Percentiles rank a stretch among this genome's conserved stretches.
Conservation (phyloP, 2,329 filamentous ascomycete species). For the Fusarium udum region DNA sequence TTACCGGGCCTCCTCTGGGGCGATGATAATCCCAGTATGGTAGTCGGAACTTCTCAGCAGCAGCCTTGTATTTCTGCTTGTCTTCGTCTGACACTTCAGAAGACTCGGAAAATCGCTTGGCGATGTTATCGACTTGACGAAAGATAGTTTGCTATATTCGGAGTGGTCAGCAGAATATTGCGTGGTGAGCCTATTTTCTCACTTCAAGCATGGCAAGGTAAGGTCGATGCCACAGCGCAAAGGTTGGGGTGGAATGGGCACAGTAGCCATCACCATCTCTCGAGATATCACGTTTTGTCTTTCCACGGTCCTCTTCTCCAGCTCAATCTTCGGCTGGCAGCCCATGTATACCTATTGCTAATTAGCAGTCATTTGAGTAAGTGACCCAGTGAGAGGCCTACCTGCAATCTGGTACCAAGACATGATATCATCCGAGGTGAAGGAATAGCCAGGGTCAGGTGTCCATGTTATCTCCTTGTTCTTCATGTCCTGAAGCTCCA, state of each 20-base stretch:
- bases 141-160: not conserved
- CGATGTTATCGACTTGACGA: not conserved
- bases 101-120: not conserved
- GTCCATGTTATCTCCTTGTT: not conserved
- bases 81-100: not conserved
- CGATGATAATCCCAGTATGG: not conserved
- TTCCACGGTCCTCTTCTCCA: not conserved
- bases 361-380: not conserved
- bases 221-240: not conserved
- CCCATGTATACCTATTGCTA: not conserved
- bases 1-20: not conserved
- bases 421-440: not conserved
- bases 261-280: not conserved
- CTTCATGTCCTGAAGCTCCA: not conserved
- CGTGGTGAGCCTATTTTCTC: not conserved
- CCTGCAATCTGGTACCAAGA: not conserved
- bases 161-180: not conserved
- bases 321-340: not conserved
- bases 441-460: not conserved
- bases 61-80: not conserved
- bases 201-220: not conserved
- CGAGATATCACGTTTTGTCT: not conserved
- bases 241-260: not conserved
- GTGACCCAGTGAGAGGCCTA: not conserved
- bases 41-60: not conserved